Conservation (phyloP, 2,329 filamentous ascomycete species). For the Aspergillus spinulosporus region DNA sequence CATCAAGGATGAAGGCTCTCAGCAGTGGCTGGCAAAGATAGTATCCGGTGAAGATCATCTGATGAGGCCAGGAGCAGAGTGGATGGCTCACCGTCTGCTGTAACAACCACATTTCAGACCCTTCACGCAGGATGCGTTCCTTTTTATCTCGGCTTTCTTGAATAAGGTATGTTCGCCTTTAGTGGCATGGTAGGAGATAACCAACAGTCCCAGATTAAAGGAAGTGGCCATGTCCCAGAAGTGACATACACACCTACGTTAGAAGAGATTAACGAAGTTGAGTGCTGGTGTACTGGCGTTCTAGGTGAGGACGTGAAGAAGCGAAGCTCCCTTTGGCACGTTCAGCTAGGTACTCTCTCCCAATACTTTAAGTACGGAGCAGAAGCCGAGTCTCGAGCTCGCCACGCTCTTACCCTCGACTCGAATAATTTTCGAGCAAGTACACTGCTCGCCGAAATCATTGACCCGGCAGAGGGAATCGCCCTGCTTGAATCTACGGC, state of each 20-base stretch:
- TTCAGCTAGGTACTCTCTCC: neutral
- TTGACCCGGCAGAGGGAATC: neutral
- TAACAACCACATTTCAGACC: neutral
- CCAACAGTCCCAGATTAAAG: neutral
- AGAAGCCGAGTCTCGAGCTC: neutral
- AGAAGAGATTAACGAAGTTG: neutral
- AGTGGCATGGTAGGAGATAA: neutral
- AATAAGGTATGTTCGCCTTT: conserved; percentile 1
- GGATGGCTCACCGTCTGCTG: neutral
- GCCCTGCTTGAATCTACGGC: neutral
- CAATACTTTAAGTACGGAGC: neutral
- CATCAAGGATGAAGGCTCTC: neutral
- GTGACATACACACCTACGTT: neutral
- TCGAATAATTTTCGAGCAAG: neutral
- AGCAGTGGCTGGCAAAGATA: neutral
- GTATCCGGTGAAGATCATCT: neutral
- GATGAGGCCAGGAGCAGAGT: neutral
- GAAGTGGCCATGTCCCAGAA: neutral
- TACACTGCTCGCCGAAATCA: neutral
- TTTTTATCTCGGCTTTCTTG: neutral
- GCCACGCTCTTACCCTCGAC: neutral
- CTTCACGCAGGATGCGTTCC: neutral
- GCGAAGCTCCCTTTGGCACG: conserved; percentile 1
- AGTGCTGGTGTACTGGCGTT: neutral
- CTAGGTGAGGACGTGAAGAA: neutral